Evolutionary conservation across 202 grass and related monocot species (phyloP).

Genomic region (Panicum virgatum): DNA sequence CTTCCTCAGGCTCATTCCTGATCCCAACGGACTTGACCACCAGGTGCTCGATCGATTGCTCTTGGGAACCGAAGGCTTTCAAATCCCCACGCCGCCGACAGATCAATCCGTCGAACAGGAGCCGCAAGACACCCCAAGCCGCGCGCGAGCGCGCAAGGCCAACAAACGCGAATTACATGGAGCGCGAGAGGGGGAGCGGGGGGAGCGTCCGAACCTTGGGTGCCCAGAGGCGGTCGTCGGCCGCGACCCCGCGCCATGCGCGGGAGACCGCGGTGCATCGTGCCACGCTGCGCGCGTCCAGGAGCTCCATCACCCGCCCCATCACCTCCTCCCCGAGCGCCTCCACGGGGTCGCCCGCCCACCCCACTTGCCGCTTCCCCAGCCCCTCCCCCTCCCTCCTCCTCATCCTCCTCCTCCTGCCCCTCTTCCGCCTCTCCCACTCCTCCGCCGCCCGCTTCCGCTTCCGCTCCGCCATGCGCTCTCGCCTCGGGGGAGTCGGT

Average conservation of each 20-base stretch:
- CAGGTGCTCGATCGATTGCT: not conserved
- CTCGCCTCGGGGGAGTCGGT: not conserved
- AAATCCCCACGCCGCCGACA: not conserved
- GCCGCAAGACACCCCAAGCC: not conserved
- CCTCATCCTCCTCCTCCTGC: too few species aligned
- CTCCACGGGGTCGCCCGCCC: constrained; percentile 53
- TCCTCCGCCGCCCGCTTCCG: constrained; percentile 25
- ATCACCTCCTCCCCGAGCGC: constrained; percentile 61
- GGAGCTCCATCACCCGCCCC: constrained; percentile 56
- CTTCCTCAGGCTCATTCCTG: not conserved
- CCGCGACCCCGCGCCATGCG: constrained; percentile 50
- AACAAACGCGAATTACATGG: not conserved
- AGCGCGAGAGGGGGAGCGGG: not conserved
- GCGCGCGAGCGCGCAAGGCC: not conserved
- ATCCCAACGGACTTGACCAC: not conserved
- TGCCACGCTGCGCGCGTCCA: constrained; percentile 79
- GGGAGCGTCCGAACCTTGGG: constrained; percentile 46
- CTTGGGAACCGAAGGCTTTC: not conserved
- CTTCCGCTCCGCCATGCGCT: constrained; percentile 29
- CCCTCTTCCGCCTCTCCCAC: constrained; percentile 26
- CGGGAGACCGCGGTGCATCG: constrained; percentile 62
- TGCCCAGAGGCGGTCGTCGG: constrained; percentile 63
- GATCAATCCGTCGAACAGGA: constrained; percentile 36
- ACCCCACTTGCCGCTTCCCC: not conserved
- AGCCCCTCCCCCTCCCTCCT: not conserved